These are phyloP conservation scores for Fusarium sororula DNA, from an alignment of 2,329 filamentous ascomycete genomes.

Conservation along the genomic window DNA sequence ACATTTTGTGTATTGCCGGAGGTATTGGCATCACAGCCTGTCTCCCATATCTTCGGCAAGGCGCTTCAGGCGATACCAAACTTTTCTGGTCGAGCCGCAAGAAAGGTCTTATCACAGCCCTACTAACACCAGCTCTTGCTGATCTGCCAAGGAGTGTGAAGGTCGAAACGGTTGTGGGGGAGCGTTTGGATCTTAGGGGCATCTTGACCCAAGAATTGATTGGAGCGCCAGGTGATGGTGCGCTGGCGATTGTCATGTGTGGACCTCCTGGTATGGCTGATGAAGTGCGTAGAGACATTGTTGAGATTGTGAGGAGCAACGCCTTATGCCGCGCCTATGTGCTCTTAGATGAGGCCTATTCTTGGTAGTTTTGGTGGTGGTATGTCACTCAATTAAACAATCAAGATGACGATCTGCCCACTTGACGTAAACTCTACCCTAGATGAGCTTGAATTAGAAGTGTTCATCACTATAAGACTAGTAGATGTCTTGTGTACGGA, in stretches of 20 bases:
- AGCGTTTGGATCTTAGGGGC: slow-evolving; percentile 31
- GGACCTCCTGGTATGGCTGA: slow-evolving; percentile 45
- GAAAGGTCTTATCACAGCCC: slow-evolving; percentile 21
- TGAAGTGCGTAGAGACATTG: slow-evolving; percentile 39
- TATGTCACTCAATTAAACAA: background rate
- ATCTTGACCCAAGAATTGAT: slow-evolving; percentile 38
- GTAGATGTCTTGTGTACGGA: background rate
- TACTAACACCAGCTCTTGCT: slow-evolving; percentile 23
- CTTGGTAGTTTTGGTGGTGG: slow-evolving; percentile 34
- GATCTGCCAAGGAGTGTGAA: slow-evolving; percentile 26
- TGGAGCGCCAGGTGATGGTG: slow-evolving; percentile 13
- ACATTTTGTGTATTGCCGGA: slow-evolving; percentile 45
- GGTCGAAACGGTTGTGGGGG: slow-evolving; percentile 35
- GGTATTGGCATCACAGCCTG: slow-evolving; percentile 47
- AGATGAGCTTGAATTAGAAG: background rate
- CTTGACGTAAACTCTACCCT: background rate
- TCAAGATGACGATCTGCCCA: background rate
- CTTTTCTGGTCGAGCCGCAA: slow-evolving; percentile 43
- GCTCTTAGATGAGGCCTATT: slow-evolving; percentile 41
- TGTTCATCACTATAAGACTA: background rate
- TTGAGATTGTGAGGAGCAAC: slow-evolving; percentile 30
- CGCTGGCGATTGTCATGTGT: slow-evolving; percentile 42
- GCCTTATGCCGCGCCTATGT: slow-evolving; percentile 32
- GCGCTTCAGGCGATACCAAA: slow-evolving; percentile 12
- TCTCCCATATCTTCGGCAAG: slow-evolving; percentile 38